Base-by-base conservation (phyloP, 2,329 filamentous ascomycete genomes). In the Fusarium sp. region DNA sequence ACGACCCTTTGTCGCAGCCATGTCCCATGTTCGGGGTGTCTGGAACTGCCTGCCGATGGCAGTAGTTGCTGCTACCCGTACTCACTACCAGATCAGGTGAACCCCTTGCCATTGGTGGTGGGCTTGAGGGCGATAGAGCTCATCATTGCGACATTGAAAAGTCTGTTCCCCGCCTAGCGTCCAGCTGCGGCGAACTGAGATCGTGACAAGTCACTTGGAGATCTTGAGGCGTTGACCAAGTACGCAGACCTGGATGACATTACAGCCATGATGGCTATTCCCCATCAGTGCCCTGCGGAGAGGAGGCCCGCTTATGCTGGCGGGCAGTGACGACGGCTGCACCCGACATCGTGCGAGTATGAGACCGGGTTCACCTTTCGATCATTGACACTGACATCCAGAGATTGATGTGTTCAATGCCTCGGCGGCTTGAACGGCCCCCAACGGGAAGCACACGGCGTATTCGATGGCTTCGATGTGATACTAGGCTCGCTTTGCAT, bases 1-100 rank as follows among this genome's bases (percentile, higher is more conserved):
- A 66, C 59, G 70, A 68, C 67, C 66, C 70, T 74, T 71, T 72
- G 68, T 74, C 65, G 64, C 65, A 72, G 66, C 66, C 66, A 64
- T 73, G 68, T 67, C 56, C 72, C 61, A 70, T 59, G 69, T 57
- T 72, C 43, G 56, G 60, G 64, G 68, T 54, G 67, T 66, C 50
- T 65, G 48, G 43, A 68, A 45, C 37, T 68, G 68, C 72, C 60
- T 74, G 68, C 56, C 64, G 48, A 67, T 68, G 50, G 60, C 37
- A 48, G 56, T 69, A 48, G 60, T 67, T 66, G 70, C 30, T 56
- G 63, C 30, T 61, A 66, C 71, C 54, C 67, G 52, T 67, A 50
- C 58, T 75, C 56, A 68, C 70, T 58, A 59, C 68, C 65, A 62
- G 65, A 56, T 57, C 30, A 64, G 60, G 64, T 50, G 45, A 65